Conservation (phyloP, 768 basidiomycete species). For the Hemileccinum impolitum region DNA sequence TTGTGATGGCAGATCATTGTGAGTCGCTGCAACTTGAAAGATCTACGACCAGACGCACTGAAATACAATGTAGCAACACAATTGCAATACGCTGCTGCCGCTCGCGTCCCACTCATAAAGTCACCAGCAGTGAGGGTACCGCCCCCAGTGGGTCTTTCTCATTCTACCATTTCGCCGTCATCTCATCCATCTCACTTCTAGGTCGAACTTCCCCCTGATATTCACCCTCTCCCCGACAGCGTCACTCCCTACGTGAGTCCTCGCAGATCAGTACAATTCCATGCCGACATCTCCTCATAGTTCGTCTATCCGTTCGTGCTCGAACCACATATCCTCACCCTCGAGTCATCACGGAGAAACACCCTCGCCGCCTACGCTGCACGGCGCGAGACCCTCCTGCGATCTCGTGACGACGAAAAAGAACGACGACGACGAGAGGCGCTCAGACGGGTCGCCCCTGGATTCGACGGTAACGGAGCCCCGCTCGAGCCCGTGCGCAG, state of each 20-base stretch:
- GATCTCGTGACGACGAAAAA: slow-evolving; percentile 73
- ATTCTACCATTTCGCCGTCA: background rate
- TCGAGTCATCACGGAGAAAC: slow-evolving; percentile 68
- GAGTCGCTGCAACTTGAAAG: slow-evolving; percentile 9
- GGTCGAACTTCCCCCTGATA: slow-evolving; percentile 86
- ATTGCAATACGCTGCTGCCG: slow-evolving; percentile 78
- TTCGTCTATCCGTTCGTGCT: slow-evolving; percentile 96
- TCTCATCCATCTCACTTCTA: slow-evolving; percentile 31
- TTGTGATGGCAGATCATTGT: slow-evolving; percentile 21
- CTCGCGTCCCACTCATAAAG: slow-evolving; percentile 83
- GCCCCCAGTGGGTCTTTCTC: slow-evolving; percentile 50
- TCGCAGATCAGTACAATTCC: background rate
- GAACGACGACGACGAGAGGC: slow-evolving; percentile 61
- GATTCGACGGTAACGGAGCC: slow-evolving; percentile 66
- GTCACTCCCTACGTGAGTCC: slow-evolving; percentile 79
- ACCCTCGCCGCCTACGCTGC: slow-evolving; percentile 63
- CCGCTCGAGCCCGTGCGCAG: slow-evolving; percentile 38
- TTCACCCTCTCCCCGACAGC: slow-evolving; percentile 91
- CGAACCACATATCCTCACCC: slow-evolving; percentile 76
- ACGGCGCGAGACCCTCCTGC: slow-evolving; percentile 69
- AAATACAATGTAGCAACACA: slow-evolving; percentile 17
- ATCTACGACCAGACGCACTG: background rate
- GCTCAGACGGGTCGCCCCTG: slow-evolving; percentile 75
- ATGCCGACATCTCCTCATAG: slow-evolving; percentile 38
- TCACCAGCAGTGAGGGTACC: slow-evolving; percentile 89